Conservation (phyloP, 2,329 filamentous ascomycete genomes). For the Tricladium varicosporioides region DNA sequence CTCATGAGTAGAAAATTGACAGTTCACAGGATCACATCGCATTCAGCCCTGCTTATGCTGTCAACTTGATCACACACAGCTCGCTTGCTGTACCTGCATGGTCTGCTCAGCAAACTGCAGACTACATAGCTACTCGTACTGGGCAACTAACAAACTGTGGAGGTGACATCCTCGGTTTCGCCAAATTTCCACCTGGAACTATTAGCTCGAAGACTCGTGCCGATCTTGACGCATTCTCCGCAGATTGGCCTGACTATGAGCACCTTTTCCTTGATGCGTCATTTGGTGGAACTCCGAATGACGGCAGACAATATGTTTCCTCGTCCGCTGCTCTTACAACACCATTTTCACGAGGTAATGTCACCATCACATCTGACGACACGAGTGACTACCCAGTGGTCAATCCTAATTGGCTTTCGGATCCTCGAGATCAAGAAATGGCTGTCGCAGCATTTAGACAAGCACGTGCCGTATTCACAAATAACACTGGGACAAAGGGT, state of each 20-base stretch:
- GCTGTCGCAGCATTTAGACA: constrained; percentile 42
- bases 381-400: constrained; percentile 39
- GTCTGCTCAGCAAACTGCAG: neutral
- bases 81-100: neutral
- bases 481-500: neutral
- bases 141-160: neutral
- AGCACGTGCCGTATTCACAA: constrained; percentile 31
- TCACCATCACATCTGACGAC: constrained; percentile 37
- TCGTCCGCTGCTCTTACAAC: constrained; percentile 36
- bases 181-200: neutral
- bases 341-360: constrained; percentile 40
- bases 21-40: neutral
- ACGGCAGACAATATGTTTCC: constrained; percentile 35
- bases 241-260: constrained; percentile 10
- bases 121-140: neutral
- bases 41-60: no score
- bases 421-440: constrained; percentile 42
- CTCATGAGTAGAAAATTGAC: neutral
- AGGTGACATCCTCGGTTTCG: constrained; percentile 10
- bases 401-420: constrained; percentile 44
- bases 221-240: neutral
- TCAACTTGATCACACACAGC: no score
- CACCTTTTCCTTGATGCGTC: neutral
- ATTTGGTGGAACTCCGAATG: constrained; percentile 18
- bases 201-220: neutral